Base-by-base conservation (phyloP, 345 rosid genomes). In the Syzygium jambos region DNA sequence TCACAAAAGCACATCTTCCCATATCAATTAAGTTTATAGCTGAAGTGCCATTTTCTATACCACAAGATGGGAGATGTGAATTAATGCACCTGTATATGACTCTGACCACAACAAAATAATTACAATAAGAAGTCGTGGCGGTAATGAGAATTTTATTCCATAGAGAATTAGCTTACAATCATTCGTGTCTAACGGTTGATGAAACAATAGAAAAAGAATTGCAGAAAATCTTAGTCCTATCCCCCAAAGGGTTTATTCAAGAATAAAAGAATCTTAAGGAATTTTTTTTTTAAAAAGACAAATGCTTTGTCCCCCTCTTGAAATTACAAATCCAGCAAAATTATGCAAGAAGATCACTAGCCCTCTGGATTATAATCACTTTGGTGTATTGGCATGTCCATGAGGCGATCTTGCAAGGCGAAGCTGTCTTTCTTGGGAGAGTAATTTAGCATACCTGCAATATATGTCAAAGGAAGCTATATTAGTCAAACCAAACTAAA, bases 381-480 rank as follows among this genome's bases (percentile, higher is more conserved):
- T 84, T 29, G 49, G 82, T 29, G 29, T 51, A 16, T 17, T 59
- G 41, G 73, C 68, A 17, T 38, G 78, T 54, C 91, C 93, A 57
- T 52, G 52, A 0, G 94, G 93, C 85, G 90, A 94, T 34, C 90
- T 93, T 23, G 88, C 82, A 49, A 86, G 86, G 15, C 97, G 97
- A 57, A 90, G 89, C 86, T 78, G 88, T 90, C 91, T 94, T 92
- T 96, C 96, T 21, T 89, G 87, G 3, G 98, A 95, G 27, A 96
- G 96, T 23, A 90, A 6, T 86, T 89, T 91, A 9, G 98, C 99
- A 87, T 93, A 87, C 90, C 96, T 96, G 86, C 65, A 52, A 7
- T 84, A 49, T 52, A 51, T 85, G 43, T 22, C 46, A 21, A 30
- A 54, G 43, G 46, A 85, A 38, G 86, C n/a, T 41, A 38, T 23